Evolutionary conservation across 768 basidiomycete genomes (phyloP), one percentile per base, ranked within the genome.

Genomic region (Gymnopilus dilepis): DNA sequence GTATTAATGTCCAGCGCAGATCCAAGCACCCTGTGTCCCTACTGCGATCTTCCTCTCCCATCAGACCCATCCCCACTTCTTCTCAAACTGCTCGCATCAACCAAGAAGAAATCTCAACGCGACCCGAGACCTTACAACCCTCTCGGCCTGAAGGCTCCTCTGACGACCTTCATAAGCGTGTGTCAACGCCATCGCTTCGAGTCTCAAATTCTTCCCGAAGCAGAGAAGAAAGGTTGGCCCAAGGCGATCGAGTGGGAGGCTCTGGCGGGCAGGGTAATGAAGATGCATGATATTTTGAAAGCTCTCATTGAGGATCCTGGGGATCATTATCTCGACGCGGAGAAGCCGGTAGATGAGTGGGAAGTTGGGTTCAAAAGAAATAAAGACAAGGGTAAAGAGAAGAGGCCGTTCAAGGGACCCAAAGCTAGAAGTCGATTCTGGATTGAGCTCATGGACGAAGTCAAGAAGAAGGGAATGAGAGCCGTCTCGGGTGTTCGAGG

Each of bases 151-250:
- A 82, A 78, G 63, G 84, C 83, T 2, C 79, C 82, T 1, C 76
- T 92, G 54, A 74, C 82, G 0, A 74, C 80, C 9, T 95, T 87
- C 66, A 82, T 90, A 45, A 78, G 80, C 3, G 83, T 90, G 0
- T 95, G 93, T 68, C 88, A 90, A 66, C 82, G 91, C 4, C 93
- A 95, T 75, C 82, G 83, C 6, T 94, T 93, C 63, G 93, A 95
- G 74, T 84, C 79, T 19, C 76, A 87, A 57, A 84, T 89, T 59
- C 76, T 95, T 2, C 93, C 93, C 0, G 82, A 87, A 62, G 93
- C 92, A 4, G 78, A 86, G 53, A 70, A 74, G 33, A 84, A 83
- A 56, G 91, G 92, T 4, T 95, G 93, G 93, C 93, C 92, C 0
- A 87, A 85, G 65, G 70, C 69, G 4, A 91, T 95, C 30, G 79